Base-by-base conservation (phyloP, 768 basidiomycete species). In the Boletus sp. region DNA sequence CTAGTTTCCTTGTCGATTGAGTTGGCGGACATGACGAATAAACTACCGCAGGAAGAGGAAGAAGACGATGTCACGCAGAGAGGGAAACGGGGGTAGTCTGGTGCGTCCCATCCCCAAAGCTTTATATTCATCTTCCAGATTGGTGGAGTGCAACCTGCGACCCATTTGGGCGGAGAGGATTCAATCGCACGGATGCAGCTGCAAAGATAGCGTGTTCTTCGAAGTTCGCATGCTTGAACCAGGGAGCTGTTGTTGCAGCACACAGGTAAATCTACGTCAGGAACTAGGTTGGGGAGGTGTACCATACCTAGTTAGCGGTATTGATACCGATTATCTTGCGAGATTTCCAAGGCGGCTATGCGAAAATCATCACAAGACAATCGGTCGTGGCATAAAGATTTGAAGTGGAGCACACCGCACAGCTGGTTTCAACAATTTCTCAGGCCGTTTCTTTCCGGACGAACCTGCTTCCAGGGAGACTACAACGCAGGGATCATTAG, bases 1-100 rank as follows among this genome's bases (percentile, higher is more conserved):
- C 56, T 53, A 37, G 37, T 7, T 37, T 67, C 67, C 57, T 67
- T 67, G 44, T 69, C 65, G 49, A 55, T 37, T 5, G 67, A 67
- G 49, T 61, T 53, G 40, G 50, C 50, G 5, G 68, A 67, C 67
- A 68, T 68, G 48, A 30, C 37, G 48, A 18, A 53, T 41, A 40
- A 40, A 33, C 32, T 42, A n/a, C 40, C 10, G 36, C 40, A 7
- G 36, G 48, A 39, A 42, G 2, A 20, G 33, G 15, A 36, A 11
- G 35, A 48, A 53, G 40, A 54, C 30, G 36, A 50, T 55, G 33
- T 42, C 50, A 58, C 47, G 12, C 33, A 49, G 35, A 32, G 39
- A 35, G 47, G 29, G 37, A 28, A 41, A 32, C 18, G 53, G 20
- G 33, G 47, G 32, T 41, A 37, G 41, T 32, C 46, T 57, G 18